Percentiles rank a stretch among this genome's conserved stretches.
Evolutionary conservation across 768 basidiomycete genomes (phyloP).

Genomic region (Collybiopsis confluens): DNA sequence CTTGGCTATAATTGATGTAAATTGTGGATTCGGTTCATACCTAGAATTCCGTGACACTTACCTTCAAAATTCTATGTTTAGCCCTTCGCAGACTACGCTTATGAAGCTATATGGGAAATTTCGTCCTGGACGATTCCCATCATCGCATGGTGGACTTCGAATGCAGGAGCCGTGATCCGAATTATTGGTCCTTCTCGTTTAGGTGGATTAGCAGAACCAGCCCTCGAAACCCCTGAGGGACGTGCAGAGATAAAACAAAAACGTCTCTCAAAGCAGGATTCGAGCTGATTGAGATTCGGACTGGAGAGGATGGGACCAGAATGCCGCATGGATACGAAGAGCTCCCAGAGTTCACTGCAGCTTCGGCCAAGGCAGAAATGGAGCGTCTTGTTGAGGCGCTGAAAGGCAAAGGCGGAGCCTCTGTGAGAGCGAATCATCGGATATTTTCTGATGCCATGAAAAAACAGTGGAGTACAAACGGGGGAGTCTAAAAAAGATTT

Average conservation of each 20-base stretch:
- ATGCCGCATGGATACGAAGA: background rate
- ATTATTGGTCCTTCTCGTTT: background rate
- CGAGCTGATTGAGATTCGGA: background rate
- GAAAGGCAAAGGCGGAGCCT: no score
- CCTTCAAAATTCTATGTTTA: background rate
- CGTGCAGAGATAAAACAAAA: background rate
- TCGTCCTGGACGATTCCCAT: background rate
- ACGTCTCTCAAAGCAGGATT: background rate
- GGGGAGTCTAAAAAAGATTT: no score
- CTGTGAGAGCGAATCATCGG: no score
- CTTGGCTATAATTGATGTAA: constrained; percentile 4
- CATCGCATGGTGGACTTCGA: constrained; percentile 3
- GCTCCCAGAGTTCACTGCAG: background rate
- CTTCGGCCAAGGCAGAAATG: background rate
- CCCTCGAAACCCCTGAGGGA: background rate
- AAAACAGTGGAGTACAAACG: no score
- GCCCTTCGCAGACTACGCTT: background rate
- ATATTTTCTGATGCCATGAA: no score
- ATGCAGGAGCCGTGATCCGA: background rate
- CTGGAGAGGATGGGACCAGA: background rate
- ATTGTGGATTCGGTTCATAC: background rate
- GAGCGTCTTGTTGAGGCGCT: background rate
- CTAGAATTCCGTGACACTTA: background rate
- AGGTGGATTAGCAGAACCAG: background rate
- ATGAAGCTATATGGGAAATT: background rate